Percentiles rank a stretch among this genome's conserved stretches.
These are phyloP conservation scores for Termitomyces sp. DNA, from an alignment of 768 basidiomycete species.

Conservation along the genomic window DNA sequence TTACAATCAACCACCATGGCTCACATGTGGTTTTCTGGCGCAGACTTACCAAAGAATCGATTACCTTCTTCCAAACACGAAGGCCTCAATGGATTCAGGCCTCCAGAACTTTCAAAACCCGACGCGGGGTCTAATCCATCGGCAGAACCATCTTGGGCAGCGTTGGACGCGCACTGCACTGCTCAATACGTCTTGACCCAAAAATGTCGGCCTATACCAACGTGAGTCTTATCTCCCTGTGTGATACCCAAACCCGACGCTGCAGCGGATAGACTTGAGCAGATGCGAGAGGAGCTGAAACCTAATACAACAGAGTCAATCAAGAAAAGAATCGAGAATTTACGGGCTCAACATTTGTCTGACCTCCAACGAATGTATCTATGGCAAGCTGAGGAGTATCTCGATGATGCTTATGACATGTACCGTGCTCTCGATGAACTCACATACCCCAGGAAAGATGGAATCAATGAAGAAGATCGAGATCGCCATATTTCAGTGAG, in stretches of 20 bases:
- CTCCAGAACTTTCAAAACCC: not conserved
- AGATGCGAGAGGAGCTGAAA: slow-evolving; percentile 27
- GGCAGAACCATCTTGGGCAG: slow-evolving; percentile 8
- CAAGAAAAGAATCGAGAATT: slow-evolving; percentile 20
- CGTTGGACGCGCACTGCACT: slow-evolving; percentile 24
- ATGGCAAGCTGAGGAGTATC: slow-evolving; percentile 28
- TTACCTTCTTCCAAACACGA: slow-evolving; percentile 2
- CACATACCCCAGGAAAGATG: slow-evolving; percentile 8
- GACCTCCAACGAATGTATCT: slow-evolving; percentile 34
- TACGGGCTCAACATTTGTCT: slow-evolving; percentile 23
- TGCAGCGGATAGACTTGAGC: slow-evolving; percentile 22
- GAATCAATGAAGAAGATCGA: slow-evolving; percentile 13
- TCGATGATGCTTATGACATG: slow-evolving; percentile 26
- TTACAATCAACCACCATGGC: slow-evolving; percentile 6
- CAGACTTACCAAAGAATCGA: not conserved
- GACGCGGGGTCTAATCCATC: not conserved
- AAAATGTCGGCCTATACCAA: slow-evolving; percentile 31
- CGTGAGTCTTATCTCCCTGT: slow-evolving; percentile 21
- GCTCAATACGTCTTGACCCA: slow-evolving; percentile 35
- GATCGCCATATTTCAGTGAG: slow-evolving; percentile 17
- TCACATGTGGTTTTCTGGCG: slow-evolving; percentile 5
- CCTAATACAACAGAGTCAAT: slow-evolving; percentile 21
- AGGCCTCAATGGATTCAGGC: slow-evolving; percentile 6
- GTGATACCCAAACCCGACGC: not conserved
- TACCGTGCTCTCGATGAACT: slow-evolving; percentile 23